Conservation (phyloP, 2,329 filamentous ascomycete species). For the Colletotrichum orchidophilum region DNA sequence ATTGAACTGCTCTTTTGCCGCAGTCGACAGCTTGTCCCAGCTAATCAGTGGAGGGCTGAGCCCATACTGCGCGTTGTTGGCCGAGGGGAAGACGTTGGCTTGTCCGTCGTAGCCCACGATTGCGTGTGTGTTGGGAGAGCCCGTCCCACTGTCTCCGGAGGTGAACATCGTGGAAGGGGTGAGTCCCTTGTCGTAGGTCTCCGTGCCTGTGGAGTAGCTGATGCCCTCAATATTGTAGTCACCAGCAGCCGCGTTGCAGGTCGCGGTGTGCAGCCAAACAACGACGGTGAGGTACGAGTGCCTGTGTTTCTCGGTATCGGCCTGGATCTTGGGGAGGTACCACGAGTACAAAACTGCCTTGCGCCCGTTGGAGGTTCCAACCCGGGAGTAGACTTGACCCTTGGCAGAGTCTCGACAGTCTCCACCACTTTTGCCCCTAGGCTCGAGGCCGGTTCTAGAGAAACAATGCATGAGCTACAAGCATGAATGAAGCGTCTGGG, state of each 20-base stretch:
- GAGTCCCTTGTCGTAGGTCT: background rate
- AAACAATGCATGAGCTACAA: background rate
- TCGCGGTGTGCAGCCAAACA: constrained; percentile 6
- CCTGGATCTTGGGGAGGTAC: constrained; percentile 13
- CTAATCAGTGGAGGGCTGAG: background rate
- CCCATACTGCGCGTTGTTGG: background rate
- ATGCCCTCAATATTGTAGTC: background rate
- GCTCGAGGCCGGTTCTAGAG: background rate
- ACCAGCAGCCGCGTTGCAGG: background rate
- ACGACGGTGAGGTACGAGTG: constrained; percentile 9
- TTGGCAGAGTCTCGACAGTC: background rate
- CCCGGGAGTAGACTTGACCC: constrained; percentile 1
- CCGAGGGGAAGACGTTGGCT: background rate
- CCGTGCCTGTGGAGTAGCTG: background rate
- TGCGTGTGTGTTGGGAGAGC: background rate
- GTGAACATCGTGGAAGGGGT: background rate
- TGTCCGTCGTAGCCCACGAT: constrained; percentile 1
- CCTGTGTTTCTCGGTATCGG: background rate
- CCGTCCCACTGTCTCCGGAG: background rate
- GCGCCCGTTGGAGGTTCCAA: background rate
- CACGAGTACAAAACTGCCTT: constrained; percentile 5
- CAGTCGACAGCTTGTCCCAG: background rate
- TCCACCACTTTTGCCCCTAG: background rate
- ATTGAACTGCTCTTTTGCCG: background rate
- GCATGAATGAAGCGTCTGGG: background rate